phyloP scores from a whole-genome alignment of 2,329 filamentous ascomycete genomes.

The Fusarium oxysporum region DNA sequence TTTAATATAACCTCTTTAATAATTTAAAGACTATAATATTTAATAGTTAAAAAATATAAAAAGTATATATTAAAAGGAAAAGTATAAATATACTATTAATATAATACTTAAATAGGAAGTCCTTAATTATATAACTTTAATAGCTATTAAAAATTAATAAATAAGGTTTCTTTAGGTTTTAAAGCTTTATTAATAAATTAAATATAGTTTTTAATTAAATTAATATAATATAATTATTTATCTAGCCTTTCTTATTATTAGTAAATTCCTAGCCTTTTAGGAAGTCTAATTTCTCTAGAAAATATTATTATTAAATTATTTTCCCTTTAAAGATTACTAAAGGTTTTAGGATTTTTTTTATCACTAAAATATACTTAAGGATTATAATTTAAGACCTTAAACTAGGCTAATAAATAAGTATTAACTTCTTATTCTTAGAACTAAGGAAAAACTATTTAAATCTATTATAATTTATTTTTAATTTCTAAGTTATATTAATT shows the following conservation, averaged over 20 bases:
- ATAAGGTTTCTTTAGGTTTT: too few species aligned
- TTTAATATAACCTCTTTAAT: neutral
- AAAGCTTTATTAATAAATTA: too few species aligned
- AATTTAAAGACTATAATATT: neutral
- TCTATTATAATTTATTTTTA: too few species aligned
- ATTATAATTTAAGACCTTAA: neutral
- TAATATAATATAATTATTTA: too few species aligned
- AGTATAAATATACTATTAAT: neutral
- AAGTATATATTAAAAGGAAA: neutral
- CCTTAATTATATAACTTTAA: too few species aligned
- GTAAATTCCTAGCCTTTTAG: too few species aligned
- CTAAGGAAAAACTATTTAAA: neutral
- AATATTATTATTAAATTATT: neutral
- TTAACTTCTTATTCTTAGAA: neutral
- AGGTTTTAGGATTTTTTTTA: accelerated
- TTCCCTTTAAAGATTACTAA: neutral
- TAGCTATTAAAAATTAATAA: too few species aligned
- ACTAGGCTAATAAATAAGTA: neutral
- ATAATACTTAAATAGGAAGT: neutral
- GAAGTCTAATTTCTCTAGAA: too few species aligned
- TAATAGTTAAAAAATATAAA: neutral
- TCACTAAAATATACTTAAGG: neutral
- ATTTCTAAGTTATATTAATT: too few species aligned
- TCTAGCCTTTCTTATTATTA: too few species aligned
- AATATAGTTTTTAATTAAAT: too few species aligned